Percentiles rank a stretch among this genome's conserved stretches.
Conservation (phyloP, 2,329 filamentous ascomycete species). For the Phialocephala sp. region DNA sequence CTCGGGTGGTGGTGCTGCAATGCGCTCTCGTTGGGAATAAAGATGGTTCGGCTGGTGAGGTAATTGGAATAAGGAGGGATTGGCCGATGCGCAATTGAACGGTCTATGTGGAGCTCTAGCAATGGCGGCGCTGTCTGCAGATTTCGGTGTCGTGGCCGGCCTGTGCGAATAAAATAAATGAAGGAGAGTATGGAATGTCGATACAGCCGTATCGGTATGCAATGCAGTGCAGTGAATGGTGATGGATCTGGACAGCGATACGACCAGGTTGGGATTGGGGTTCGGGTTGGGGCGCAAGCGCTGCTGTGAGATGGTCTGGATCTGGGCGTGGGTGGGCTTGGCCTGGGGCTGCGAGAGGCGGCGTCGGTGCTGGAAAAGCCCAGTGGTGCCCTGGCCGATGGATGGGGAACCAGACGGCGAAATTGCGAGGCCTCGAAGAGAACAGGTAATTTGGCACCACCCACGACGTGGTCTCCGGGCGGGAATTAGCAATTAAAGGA, state of each 20-base stretch:
- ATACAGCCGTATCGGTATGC: not conserved
- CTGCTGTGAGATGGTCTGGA: not conserved
- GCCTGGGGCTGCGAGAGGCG: not conserved
- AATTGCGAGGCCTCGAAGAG: no score
- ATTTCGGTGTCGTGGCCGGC: not conserved
- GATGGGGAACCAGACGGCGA: no score
- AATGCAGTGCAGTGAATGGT: not conserved
- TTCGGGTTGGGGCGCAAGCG: conserved; percentile 1
- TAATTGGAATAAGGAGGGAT: not conserved
- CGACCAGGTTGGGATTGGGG: not conserved
- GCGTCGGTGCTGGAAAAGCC: conserved; percentile 2
- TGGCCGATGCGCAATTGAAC: not conserved
- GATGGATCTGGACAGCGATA: not conserved
- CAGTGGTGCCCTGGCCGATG: no score
- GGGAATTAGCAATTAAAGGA: no score
- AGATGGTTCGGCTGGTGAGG: not conserved
- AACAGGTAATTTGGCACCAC: no score
- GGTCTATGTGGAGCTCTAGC: not conserved
- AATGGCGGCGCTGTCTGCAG: not conserved
- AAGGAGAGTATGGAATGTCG: conserved; percentile 7
- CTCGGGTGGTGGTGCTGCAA: not conserved
- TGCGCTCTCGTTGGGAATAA: not conserved
- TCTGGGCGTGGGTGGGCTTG: not conserved
- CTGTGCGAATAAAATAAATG: not conserved
- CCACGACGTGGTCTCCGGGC: no score